These are phyloP conservation scores for Diaporthe longicolla DNA, from an alignment of 2,329 filamentous ascomycete species.

Conservation along the genomic window DNA sequence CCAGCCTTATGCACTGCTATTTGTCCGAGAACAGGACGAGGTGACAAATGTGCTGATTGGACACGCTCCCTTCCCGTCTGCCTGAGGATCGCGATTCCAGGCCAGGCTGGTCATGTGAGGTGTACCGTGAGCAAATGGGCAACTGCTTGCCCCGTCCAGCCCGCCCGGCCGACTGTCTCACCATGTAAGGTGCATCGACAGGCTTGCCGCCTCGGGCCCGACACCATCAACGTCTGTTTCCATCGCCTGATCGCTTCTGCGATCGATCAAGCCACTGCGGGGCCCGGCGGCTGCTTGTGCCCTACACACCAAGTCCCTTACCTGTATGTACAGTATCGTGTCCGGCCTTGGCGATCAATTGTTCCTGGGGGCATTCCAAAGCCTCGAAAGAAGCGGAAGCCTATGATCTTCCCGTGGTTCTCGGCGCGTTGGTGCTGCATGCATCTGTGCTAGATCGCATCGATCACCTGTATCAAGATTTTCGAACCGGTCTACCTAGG, in stretches of 20 bases:
- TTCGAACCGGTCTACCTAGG: neutral
- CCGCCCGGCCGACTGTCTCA: neutral
- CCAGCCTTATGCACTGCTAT: slow-evolving; percentile 1
- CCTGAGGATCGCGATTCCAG: slow-evolving; percentile 6
- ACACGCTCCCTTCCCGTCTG: neutral
- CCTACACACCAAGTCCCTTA: neutral
- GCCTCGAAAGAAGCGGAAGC: neutral
- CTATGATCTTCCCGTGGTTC: neutral
- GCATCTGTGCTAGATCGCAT: neutral
- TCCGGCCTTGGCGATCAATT: neutral
- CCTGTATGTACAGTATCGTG: neutral
- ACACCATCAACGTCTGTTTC: neutral
- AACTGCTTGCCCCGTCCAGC: too few relatives aligned
- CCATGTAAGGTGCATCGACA: neutral
- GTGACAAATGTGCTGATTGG: neutral
- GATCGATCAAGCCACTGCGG: slow-evolving; percentile 5
- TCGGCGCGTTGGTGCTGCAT: neutral
- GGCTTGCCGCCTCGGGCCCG: neutral
- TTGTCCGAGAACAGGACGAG: neutral
- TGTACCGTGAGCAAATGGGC: neutral
- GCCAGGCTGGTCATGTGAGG: neutral
- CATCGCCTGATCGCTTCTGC: neutral
- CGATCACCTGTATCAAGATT: neutral
- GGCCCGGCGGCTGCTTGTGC: neutral
- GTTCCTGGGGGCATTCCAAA: neutral